These are phyloP conservation scores for Lobulomyces angularis DNA, from an alignment of 192 early-diverging fungal genomes.

Conservation along the genomic window DNA sequence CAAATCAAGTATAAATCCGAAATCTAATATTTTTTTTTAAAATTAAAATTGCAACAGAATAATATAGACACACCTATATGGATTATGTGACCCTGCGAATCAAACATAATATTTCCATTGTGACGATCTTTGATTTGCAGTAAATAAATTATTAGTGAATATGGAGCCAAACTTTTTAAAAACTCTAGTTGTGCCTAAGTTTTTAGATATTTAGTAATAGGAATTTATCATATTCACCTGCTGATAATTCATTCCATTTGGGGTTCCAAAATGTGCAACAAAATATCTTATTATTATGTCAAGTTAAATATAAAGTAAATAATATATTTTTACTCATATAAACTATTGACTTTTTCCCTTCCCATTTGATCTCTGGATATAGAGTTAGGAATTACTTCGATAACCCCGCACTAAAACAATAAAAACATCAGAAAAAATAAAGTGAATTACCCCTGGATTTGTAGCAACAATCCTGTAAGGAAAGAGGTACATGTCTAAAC, in stretches of 20 bases:
- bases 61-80: constrained; percentile 65
- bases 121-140: constrained; percentile 98
- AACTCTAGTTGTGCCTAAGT: constrained; percentile 77
- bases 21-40: constrained; percentile 44
- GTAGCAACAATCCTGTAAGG: constrained; percentile 97
- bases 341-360: constrained; percentile 90
- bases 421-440: constrained; percentile 10
- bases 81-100: constrained; percentile 87
- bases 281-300: constrained; percentile 53
- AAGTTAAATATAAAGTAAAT: not conserved
- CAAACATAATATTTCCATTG: constrained; percentile 99
- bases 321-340: constrained; percentile 55
- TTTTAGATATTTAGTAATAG: not conserved
- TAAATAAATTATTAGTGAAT: constrained; percentile 86
- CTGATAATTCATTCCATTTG: constrained; percentile 80
- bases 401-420: constrained; percentile 72
- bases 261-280: constrained; percentile 74
- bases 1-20: constrained; percentile 97
- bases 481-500: constrained; percentile 88
- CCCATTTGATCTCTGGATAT: constrained; percentile 97
- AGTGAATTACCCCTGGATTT: constrained; percentile 58
- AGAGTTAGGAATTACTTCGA: constrained; percentile 94
- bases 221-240: constrained; percentile 23
- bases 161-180: constrained; percentile 88
- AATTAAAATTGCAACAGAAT: not conserved